A percentile compares a stretch with the other conserved stretches of the same genome.
These are phyloP conservation scores for Capsicum pubescens DNA, from an alignment of 257 asterid species.

Conservation along the genomic window DNA sequence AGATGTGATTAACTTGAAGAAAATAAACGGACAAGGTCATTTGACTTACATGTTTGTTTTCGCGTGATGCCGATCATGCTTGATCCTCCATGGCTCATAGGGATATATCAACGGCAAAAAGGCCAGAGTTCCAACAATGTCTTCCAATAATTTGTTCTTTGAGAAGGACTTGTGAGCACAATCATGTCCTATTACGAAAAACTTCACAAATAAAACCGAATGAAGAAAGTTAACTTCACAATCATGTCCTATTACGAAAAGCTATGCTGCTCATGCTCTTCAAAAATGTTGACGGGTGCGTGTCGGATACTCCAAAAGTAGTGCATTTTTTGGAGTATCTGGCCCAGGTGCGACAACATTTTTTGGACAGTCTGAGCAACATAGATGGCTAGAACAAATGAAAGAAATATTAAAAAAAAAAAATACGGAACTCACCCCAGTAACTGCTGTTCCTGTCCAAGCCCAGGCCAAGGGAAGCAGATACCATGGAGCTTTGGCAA, in stretches of 20 bases:
- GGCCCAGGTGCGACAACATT: no score
- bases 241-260: no score
- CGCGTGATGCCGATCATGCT: constrained; percentile 97
- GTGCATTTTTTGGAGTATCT: no score
- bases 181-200: constrained; percentile 98
- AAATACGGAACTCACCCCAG: constrained; percentile 71
- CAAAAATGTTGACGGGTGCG: no score
- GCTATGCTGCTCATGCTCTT: no score
- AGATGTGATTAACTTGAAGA: constrained; percentile 24
- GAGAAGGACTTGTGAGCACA: constrained; percentile 99
- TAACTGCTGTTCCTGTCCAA: constrained; percentile 97
- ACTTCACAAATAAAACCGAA: constrained; percentile 56
- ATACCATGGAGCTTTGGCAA: constrained; percentile 96
- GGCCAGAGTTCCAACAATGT: constrained; percentile 92
- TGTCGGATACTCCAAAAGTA: no score
- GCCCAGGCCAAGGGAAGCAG: constrained; percentile 99
- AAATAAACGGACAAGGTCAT: background rate
- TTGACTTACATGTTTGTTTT: constrained; percentile 87
- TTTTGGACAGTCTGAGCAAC: no score
- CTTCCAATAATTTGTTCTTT: constrained; percentile 90
- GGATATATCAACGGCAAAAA: constrained; percentile 94
- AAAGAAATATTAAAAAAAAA: background rate
- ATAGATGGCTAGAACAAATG: background rate
- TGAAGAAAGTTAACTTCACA: constrained; percentile 26
- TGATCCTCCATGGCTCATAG: constrained; percentile 96